Base-by-base conservation (phyloP, 306 rosid species). In the Sesbania bispinosa region DNA sequence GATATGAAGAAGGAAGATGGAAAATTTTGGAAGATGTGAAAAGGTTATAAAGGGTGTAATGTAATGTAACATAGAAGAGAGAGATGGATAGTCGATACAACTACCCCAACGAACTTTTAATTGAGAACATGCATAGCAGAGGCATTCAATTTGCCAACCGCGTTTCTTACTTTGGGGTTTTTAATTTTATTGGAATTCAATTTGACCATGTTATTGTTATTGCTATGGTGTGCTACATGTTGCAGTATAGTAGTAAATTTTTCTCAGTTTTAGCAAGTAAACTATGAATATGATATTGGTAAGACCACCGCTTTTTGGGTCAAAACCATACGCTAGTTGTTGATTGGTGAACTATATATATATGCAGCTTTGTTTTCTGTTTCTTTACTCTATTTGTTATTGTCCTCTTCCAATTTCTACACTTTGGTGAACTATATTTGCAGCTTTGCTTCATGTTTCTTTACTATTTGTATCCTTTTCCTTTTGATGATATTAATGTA, bases 81-180 rank as follows among this genome's bases (percentile, higher is more conserved):
- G 69, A 8, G 60, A 81, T 24, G 29, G 76, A 16, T 60, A 60
- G 97, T 77, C 59, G 96, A 90, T 93, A 51, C 97, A 93, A 93
- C 97, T 4, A 87, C 98, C 96, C 97, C 86, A 88, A 81, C 98
- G 85, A 90, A 87, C 90, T 76, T 77, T 85, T 77, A 89, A 88
- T 87, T 77, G 84, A 67, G 30, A 76, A 79, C 47, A 33, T 71
- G 4, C 2, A 4, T 1, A 1, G 41, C 13, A 3, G 54, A 16
- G 67, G 82, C 93, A 54, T 78, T 61, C 6, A 52, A 70, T 70
- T 75, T 21, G 66, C 79, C 66, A 52, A 48, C 64, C 59, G 47
- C 50, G 7, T 29, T 36, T 69, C 23, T 11, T 10, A 9, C 18
- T 46, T 66, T 7, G 35, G 23, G 2, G n/a, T 0, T 10, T 19